Percentiles rank a stretch among this genome's conserved stretches.
phyloP scores from a whole-genome alignment of 352 stramenopile genomes.

The Pythium periplocum region DNA sequence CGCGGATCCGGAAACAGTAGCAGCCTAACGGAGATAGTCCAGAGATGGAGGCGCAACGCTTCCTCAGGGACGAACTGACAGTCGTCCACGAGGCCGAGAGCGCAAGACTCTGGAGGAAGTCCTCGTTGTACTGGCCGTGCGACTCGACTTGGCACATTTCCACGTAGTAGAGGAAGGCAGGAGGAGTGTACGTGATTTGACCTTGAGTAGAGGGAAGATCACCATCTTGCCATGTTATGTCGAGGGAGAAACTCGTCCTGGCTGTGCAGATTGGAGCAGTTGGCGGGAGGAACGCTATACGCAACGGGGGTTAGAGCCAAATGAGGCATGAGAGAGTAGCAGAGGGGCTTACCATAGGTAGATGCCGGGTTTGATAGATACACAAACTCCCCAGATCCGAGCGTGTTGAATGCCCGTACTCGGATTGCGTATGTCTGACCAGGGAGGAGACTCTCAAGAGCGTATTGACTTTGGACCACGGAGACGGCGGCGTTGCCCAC shows the following conservation, averaged over 20 bases:
- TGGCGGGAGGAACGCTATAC: constrained; percentile 23
- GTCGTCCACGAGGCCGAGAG: constrained; percentile 11
- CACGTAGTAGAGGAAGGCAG: constrained; percentile 16
- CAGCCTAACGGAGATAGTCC: constrained; percentile 16
- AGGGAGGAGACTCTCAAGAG: constrained; percentile 1
- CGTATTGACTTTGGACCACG: constrained; percentile 9
- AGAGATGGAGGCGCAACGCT: constrained; percentile 14
- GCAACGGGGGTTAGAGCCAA: neutral
- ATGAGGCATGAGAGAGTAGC: neutral
- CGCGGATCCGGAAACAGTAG: constrained; percentile 29
- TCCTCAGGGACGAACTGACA: neutral
- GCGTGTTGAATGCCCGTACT: constrained; percentile 16
- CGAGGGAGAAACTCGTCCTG: constrained; percentile 26
- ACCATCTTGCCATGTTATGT: constrained; percentile 22
- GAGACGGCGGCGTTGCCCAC: constrained; percentile 4
- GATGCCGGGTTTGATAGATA: constrained; percentile 11
- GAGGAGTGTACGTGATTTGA: neutral
- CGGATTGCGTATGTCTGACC: constrained; percentile 20
- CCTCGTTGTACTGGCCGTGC: constrained; percentile 5
- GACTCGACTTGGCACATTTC: constrained; percentile 21
- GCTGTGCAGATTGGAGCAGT: constrained; percentile 12
- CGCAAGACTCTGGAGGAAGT: constrained; percentile 7
- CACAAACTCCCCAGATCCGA: constrained; percentile 12
- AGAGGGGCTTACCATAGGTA: constrained; percentile 19
- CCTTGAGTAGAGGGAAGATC: neutral